Evolutionary conservation across 192 early-diverging fungal genomes (phyloP).

Genomic region (Backusella sp.): DNA sequence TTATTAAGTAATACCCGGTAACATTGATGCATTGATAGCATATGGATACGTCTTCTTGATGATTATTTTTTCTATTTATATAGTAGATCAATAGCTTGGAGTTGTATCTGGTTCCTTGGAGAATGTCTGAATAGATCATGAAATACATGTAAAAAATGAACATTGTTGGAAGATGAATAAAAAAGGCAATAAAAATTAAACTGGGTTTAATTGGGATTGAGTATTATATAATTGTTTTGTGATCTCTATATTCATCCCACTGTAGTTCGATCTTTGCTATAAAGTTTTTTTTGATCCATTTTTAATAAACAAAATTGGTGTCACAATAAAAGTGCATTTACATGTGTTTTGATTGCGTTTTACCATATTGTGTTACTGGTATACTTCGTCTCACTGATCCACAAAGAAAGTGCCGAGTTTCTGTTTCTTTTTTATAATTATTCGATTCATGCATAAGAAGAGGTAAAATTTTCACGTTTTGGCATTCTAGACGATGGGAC

Average conservation of each 20-base stretch:
- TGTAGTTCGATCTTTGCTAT: background rate
- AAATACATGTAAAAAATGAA: background rate
- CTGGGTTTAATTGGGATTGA: background rate
- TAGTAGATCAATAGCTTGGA: too few relatives aligned
- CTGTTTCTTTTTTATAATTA: background rate
- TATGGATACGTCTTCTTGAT: too few relatives aligned
- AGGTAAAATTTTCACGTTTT: background rate
- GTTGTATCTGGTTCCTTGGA: too few relatives aligned
- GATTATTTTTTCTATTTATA: too few relatives aligned
- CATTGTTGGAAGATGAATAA: background rate
- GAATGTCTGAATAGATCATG: too few relatives aligned
- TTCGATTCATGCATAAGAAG: background rate
- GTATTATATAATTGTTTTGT: background rate
- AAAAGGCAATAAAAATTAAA: background rate
- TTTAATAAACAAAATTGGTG: background rate
- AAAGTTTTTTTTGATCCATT: background rate
- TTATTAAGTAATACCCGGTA: too few relatives aligned
- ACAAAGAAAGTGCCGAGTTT: background rate
- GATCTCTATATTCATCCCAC: too few relatives aligned
- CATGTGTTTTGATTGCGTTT: background rate
- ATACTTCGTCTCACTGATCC: background rate
- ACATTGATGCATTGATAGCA: too few relatives aligned
- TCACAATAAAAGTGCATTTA: background rate
- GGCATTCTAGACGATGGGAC: background rate
- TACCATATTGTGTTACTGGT: background rate